Evolutionary conservation across 768 basidiomycete species (phyloP).

Genomic region (Rhodotorula babjevae): DNA sequence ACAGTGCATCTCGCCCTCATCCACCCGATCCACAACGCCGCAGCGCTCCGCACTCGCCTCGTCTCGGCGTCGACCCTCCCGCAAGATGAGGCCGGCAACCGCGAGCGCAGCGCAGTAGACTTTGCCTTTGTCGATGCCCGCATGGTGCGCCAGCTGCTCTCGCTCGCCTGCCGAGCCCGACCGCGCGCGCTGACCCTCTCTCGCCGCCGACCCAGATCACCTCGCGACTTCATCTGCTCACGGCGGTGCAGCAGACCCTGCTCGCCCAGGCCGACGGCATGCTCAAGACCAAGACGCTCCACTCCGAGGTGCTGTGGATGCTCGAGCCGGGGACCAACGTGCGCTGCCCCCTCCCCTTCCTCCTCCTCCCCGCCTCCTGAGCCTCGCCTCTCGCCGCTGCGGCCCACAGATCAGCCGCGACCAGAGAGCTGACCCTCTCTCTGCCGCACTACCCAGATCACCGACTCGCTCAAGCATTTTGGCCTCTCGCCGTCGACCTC

Average conservation of each 20-base stretch:
- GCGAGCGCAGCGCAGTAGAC: slow-evolving; percentile 70
- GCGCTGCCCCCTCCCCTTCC: slow-evolving; percentile 17
- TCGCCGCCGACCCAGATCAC: slow-evolving; percentile 58
- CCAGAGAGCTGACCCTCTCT: background rate
- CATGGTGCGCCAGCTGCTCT: slow-evolving; percentile 53
- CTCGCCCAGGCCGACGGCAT: slow-evolving; percentile 59
- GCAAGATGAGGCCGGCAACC: slow-evolving; percentile 59
- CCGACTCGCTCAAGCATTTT: slow-evolving; percentile 78
- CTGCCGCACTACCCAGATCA: slow-evolving; percentile 57
- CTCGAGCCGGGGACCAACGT: slow-evolving; percentile 86
- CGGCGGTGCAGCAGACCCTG: slow-evolving; percentile 76
- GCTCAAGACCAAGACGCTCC: slow-evolving; percentile 76
- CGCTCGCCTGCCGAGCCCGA: too few relatives aligned
- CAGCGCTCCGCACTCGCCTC: slow-evolving; percentile 61
- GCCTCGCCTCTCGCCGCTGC: background rate
- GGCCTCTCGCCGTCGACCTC: slow-evolving; percentile 67
- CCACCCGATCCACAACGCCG: slow-evolving; percentile 61
- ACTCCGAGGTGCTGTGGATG: slow-evolving; percentile 84
- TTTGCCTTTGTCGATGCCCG: slow-evolving; percentile 85
- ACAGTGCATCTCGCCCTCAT: slow-evolving; percentile 64
- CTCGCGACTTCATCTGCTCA: slow-evolving; percentile 72
- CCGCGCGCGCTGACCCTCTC: background rate
- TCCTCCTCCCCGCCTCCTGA: background rate
- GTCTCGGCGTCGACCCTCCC: slow-evolving; percentile 62
- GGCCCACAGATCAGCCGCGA: too few relatives aligned